Evolutionary conservation across 805 yeast species (phyloP), one percentile per base, ranked within the genome.

Genomic region (Ogataea methylovora): DNA sequence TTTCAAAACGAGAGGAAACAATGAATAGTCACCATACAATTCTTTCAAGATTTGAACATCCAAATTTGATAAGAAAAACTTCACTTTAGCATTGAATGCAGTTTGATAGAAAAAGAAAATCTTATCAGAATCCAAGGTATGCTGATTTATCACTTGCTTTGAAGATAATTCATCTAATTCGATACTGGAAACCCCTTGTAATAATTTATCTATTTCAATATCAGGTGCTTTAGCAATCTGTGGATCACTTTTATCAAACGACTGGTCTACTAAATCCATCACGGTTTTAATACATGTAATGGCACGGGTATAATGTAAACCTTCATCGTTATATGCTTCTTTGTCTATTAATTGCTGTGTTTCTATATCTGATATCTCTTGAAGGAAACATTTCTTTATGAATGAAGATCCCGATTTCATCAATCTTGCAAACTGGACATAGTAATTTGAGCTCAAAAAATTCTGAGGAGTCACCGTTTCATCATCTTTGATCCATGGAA

Each of bases 61-160:
- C 29, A 92, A 61, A 5, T 85, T 77, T 0, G 95, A 76, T 13
- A 90, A 60, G 30, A 84, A 81, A 53, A 63, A 86, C 40, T 71
- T 69, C 2, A 79, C 73, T 3, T 79, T 58, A 1, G 88, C 68
- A 41, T 76, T 74, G 54, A 84, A 80, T 0, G 80, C 75, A 0
- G 92, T 77, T 51, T 88, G 88, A 53, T 83, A 90, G 51, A 76
- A 90, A 54, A 71, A 85, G 51, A 62, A 85, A 39, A 69, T 72
- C 21, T 63, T 51, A 33, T 32, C 39, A 8, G 41, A 38, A 4
- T 38, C 26, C n/a, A n/a, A n/a, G 7, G 52, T 55, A 36, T 47
- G 46, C 21, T 34, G 27, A 16, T 33, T 35, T 14, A 27, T 16
- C 15, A 9, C 18, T 26, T 38, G 42, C 8, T 19, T 24, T 20